phyloP scores from a whole-genome alignment of 768 basidiomycete species.

The Amanita rubescens region DNA sequence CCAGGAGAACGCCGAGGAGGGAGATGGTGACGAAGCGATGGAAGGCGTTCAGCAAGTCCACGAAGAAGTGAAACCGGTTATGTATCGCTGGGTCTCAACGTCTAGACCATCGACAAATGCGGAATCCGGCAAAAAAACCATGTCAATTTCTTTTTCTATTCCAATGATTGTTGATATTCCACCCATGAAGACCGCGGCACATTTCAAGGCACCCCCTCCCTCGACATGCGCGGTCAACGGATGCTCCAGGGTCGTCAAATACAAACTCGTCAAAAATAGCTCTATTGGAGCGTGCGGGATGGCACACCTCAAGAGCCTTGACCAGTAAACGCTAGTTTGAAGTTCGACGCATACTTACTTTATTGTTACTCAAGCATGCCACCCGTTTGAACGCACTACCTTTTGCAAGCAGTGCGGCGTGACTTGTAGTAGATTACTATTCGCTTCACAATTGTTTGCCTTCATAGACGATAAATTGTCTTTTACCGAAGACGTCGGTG shows the following conservation, averaged over 20 bases:
- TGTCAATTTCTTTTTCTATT: slow-evolving; percentile 50
- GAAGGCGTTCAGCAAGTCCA: slow-evolving; percentile 27
- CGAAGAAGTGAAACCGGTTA: slow-evolving; percentile 37
- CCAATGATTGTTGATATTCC: slow-evolving; percentile 23
- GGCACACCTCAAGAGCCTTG: slow-evolving; percentile 51
- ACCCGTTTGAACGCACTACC: too few species aligned
- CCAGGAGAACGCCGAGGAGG: slow-evolving; percentile 31
- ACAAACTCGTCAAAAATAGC: slow-evolving; percentile 59
- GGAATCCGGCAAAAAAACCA: slow-evolving; percentile 10
- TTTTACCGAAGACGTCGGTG: too few species aligned
- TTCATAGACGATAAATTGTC: too few species aligned
- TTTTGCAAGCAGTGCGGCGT: too few species aligned
- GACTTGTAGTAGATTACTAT: too few species aligned
- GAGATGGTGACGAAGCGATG: slow-evolving; percentile 28
- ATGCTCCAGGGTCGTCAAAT: slow-evolving; percentile 50
- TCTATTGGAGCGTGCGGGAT: slow-evolving; percentile 61
- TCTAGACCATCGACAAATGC: slow-evolving; percentile 23
- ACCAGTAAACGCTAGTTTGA: slow-evolving; percentile 15
- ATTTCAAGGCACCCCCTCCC: background rate
- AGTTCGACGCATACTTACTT: too few species aligned
- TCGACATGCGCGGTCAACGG: slow-evolving; percentile 48
- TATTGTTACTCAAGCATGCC: too few species aligned
- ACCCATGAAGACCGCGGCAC: slow-evolving; percentile 13
- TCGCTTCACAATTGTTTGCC: too few species aligned
- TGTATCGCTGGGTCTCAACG: slow-evolving; percentile 71